These are phyloP conservation scores for Lentinula boryana DNA, from an alignment of 768 basidiomycete genomes.

Conservation along the genomic window DNA sequence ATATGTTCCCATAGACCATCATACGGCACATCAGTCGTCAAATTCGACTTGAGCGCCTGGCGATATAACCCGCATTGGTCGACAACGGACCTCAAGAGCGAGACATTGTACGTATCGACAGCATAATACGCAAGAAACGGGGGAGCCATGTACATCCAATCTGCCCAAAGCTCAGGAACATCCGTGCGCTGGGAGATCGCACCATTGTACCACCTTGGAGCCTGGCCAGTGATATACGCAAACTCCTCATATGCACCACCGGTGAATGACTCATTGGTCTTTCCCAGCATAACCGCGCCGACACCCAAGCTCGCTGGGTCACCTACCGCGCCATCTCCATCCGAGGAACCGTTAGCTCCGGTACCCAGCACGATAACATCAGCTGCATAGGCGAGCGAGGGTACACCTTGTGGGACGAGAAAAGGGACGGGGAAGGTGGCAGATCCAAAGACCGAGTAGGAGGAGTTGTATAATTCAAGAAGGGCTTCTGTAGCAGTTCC, in stretches of 20 bases:
- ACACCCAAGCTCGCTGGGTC: constrained; percentile 52
- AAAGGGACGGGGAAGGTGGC: constrained; percentile 19
- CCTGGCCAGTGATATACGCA: constrained; percentile 36
- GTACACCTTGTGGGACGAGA: constrained; percentile 9
- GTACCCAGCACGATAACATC: constrained; percentile 16
- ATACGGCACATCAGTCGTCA: background rate
- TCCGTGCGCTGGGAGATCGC: constrained; percentile 52
- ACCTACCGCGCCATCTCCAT: constrained; percentile 42
- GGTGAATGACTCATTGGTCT: constrained; percentile 12
- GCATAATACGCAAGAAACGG: constrained; percentile 45
- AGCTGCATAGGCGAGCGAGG: constrained; percentile 14
- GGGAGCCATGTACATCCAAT: constrained; percentile 48
- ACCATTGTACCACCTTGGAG: constrained; percentile 32
- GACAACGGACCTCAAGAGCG: constrained; percentile 29
- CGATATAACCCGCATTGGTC: constrained; percentile 36
- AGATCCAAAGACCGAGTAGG: constrained; percentile 21
- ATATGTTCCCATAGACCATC: constrained; percentile 23
- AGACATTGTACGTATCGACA: constrained; percentile 28
- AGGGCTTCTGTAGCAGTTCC: constrained; percentile 36
- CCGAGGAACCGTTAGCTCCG: constrained; percentile 23
- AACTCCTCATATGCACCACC: constrained; percentile 29
- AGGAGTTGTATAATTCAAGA: constrained; percentile 34
- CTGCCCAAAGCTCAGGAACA: constrained; percentile 51
- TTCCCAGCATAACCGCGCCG: constrained; percentile 34
- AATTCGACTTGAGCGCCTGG: constrained; percentile 26